Evolutionary conservation across 2,329 filamentous ascomycete genomes (phyloP).

Genomic region (Trichoderma sp.): DNA sequence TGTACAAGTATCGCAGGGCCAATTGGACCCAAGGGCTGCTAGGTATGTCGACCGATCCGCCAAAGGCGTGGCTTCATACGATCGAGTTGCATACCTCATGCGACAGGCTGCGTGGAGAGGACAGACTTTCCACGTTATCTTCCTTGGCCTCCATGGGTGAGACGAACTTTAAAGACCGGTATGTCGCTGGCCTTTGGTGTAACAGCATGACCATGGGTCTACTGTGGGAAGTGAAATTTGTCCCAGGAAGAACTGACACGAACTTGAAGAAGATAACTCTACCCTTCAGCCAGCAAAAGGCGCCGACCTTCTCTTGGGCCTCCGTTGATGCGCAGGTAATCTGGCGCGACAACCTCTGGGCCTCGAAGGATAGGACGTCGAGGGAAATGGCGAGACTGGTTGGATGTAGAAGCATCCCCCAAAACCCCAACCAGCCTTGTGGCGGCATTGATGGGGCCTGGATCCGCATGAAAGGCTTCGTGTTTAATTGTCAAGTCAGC

Average conservation of each 20-base stretch:
- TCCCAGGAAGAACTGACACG: neutral
- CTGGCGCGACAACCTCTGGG: neutral
- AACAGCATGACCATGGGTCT: neutral
- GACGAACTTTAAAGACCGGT: neutral
- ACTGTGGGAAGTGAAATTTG: constrained; percentile 7
- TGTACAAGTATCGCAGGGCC: neutral
- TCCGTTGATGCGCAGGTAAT: neutral
- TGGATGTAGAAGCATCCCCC: neutral
- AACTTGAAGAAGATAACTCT: neutral
- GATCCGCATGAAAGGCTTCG: neutral
- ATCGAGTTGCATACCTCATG: constrained; percentile 4
- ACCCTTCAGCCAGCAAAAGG: neutral
- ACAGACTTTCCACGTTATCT: constrained; percentile 3
- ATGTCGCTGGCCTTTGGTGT: constrained; percentile 14
- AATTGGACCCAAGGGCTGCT: neutral
- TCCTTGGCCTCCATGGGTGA: neutral
- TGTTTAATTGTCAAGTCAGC: neutral
- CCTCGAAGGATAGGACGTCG: neutral
- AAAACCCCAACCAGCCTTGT: neutral
- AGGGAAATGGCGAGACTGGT: neutral
- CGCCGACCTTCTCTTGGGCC: constrained; percentile 16
- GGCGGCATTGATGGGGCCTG: neutral
- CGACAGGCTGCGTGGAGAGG: neutral
- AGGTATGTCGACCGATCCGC: neutral
- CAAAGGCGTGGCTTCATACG: neutral